Evolutionary conservation across 2,329 filamentous ascomycete species (phyloP), one percentile per base, ranked within the genome.

Genomic region (Aureobasidium mangrovei): DNA sequence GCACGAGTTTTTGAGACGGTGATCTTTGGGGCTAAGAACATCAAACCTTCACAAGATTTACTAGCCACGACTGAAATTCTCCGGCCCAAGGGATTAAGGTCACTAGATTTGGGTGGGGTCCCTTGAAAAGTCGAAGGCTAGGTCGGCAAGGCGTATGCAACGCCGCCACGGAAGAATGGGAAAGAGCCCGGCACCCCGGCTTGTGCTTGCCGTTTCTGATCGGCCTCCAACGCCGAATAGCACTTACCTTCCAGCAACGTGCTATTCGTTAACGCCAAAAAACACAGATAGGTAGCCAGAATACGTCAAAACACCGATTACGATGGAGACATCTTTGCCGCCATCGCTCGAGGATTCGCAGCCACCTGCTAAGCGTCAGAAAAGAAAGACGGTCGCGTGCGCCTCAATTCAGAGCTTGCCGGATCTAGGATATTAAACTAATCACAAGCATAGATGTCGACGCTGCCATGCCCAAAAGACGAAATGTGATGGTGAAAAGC

Each of bases 401-500:
- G 53, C 38, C 28, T 26, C 7, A 10, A 18, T 28, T n/a, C 38
- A n/a, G 12, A 29, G 18, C 18, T 9, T 27, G 3, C 6, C 18
- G 12, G 26, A 39, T 12, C 3, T 9, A 28, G 7, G 5, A 33
- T 3, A 33, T 8, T 24, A 40, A 27, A 39, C 35, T 45, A 40
- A 44, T 12, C n/a, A 33, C 27, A 7, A n/a, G 12, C 32, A 39
- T 9, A 58, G 57, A 40, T 58, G 57, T 43, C 43, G 53, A 4
- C 54, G 54, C 3, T 58, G 57, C 12, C 57, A 55, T 36, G 42
- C 51, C 4, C 44, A 61, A 36, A 69, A 69, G 49, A 60, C 68
- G 35, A 68, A 67, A 58, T 70, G 67, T 55, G 63, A 63, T n/a
- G 65, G 65, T 5, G 66, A 61, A 2, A 58, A 60, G 4, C 67